Percentiles rank a stretch among this genome's conserved stretches.
Evolutionary conservation across 2,329 filamentous ascomycete species (phyloP).

Genomic region (Calonectria crousiana): DNA sequence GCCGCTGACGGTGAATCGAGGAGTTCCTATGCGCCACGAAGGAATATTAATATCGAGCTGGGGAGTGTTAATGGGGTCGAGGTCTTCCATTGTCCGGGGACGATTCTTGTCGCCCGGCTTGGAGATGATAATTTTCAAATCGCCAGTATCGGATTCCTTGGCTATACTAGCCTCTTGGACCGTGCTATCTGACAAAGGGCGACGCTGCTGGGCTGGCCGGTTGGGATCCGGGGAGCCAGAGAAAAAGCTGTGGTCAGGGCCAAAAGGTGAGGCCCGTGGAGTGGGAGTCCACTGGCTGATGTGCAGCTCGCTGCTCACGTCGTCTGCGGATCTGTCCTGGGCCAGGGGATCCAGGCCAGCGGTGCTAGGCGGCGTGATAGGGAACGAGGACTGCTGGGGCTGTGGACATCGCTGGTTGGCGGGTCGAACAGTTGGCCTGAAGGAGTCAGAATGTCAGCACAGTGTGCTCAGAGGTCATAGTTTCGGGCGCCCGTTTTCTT

Average conservation of each 20-base stretch:
- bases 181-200: slow-evolving; percentile 83
- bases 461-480: slow-evolving; percentile 23
- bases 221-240: slow-evolving; percentile 41
- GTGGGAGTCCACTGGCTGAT: slow-evolving; percentile 59
- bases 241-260: slow-evolving; percentile 50
- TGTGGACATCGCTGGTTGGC: slow-evolving; percentile 72
- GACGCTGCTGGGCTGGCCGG: slow-evolving; percentile 60
- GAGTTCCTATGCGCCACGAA: slow-evolving; percentile 85
- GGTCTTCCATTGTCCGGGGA: slow-evolving; percentile 73
- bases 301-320: slow-evolving; percentile 45
- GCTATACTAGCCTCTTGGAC: slow-evolving; percentile 71
- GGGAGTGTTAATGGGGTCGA: slow-evolving; percentile 59
- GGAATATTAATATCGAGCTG: slow-evolving; percentile 83
- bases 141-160: slow-evolving; percentile 71
- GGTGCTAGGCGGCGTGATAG: slow-evolving; percentile 70
- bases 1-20: slow-evolving; percentile 81
- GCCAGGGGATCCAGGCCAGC: slow-evolving; percentile 65
- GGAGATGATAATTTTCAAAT: slow-evolving; percentile 85
- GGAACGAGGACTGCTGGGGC: slow-evolving; percentile 69
- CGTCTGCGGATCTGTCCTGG: slow-evolving; percentile 41
- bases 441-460: slow-evolving; percentile 34
- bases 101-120: slow-evolving; percentile 71
- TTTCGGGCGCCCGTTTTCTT: slow-evolving; percentile 19
- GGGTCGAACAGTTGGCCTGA: slow-evolving; percentile 71
- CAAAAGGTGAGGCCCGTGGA: slow-evolving; percentile 52